Base-by-base conservation (phyloP, 2,329 filamentous ascomycete species). In the Colletotrichum lindemuthianum region DNA sequence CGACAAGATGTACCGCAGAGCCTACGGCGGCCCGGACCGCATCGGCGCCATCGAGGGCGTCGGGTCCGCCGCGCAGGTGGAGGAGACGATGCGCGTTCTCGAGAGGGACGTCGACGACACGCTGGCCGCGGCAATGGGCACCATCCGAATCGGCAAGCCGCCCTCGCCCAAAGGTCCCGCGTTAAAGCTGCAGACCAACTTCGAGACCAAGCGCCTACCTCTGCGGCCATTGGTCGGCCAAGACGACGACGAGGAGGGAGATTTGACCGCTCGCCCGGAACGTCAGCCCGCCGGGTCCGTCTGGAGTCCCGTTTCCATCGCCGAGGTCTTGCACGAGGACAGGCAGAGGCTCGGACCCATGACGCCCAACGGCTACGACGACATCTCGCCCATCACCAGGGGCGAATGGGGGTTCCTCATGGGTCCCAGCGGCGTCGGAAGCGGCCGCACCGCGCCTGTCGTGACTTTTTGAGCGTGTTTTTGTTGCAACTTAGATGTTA, bases 371-470 rank as follows among this genome's bases (percentile, higher is more conserved):
- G 82, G 77, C 8, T 86, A 85, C 67, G 86, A 87, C 16, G 87
- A 90, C 70, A 86, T 89, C 59, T 88, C 86, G 53, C 87, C 87
- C 6, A 82, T 85, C 32, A 89, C 87, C 8, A 79, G 84, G 44
- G 85, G 85, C 6, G 87, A 89, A 74, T 90, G 87, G 87, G 84
- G 86, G 0, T 86, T 86, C 70, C 73, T 90, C 68, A 86, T 88
- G 76, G 77, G 80, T 44, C 82, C 83, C 3, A 78, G 80, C 34
- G 77, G 75, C 33, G 80, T 81, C 67, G 77, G 75, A 48, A 75
- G 73, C 40, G 78, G 75, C 13, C 79, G 78, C 69, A 86, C 76
- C 44, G 86, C 77, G 3, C 79, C 79, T 4, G 82, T 88, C 13
- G 83, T 84, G 74, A 86, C 79, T 45, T 87, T 79, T 69, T 83